Percentiles rank a stretch among this genome's conserved stretches.
phyloP scores from a whole-genome alignment of 768 basidiomycete genomes.

The Dioszegia crocea region DNA sequence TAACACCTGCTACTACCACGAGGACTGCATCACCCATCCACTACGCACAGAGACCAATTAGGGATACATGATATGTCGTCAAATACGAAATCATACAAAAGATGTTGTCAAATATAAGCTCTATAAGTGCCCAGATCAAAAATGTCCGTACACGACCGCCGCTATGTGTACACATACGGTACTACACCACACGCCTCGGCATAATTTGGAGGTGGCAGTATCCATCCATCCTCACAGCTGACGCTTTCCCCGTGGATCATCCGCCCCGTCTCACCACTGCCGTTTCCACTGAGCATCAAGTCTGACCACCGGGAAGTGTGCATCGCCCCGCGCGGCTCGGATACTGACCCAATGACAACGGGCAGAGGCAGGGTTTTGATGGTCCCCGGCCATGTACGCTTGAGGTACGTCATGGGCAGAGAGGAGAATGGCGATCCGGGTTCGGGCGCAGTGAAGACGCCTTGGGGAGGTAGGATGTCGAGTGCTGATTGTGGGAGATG shows the following conservation, averaged over 20 bases:
- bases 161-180: constrained; percentile 31
- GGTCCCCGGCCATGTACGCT: constrained; percentile 24
- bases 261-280: constrained; percentile 25
- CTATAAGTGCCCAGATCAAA: too few relatives aligned
- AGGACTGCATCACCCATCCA: too few relatives aligned
- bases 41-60: too few relatives aligned
- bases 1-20: too few relatives aligned
- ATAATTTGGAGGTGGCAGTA: constrained; percentile 40
- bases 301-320: constrained; percentile 33
- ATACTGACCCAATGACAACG: constrained; percentile 40
- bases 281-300: constrained; percentile 22
- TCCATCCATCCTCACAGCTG: constrained; percentile 40
- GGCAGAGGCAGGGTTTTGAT: constrained; percentile 30
- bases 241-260: constrained; percentile 35
- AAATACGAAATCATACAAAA: too few relatives aligned
- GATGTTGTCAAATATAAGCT: neutral
- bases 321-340: constrained; percentile 37
- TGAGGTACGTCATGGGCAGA: constrained; percentile 19
- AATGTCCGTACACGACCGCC: too few relatives aligned
- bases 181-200: constrained; percentile 25
- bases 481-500: neutral
- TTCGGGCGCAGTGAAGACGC: constrained; percentile 11
- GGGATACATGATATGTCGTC: too few relatives aligned
- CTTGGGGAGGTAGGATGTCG: constrained; percentile 4
- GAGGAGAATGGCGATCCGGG: constrained; percentile 5